Base-by-base conservation (phyloP, 208 protist genomes). In the Trypanosoma platydactyli region DNA sequence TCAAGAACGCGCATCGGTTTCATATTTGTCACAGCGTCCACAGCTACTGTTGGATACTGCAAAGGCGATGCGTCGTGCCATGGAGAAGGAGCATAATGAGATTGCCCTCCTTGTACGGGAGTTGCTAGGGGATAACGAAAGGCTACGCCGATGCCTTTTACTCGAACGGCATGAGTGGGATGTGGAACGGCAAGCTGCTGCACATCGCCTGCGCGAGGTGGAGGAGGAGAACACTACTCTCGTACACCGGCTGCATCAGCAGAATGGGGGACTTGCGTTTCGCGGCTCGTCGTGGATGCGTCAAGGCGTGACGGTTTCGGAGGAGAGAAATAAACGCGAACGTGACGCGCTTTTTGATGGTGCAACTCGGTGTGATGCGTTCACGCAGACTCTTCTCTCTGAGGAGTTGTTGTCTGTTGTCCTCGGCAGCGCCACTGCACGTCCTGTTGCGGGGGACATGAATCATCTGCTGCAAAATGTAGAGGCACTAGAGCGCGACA, bases 371-470 rank as follows among this genome's bases (percentile, higher is more conserved):
- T 38, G 33, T 25, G 79, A 88, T 5, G 64, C 25, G 5, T 64
- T 18, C 13, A 78, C 71, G 59, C 79, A 89, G 61, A 85, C 79
- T 22, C 22, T 55, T 1, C 50, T 79, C 0, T 81, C 74, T 4
- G 46, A 76, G 20, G 77, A 89, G 51, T 73, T 71, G 51, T 73
- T 71, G 1, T 3, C 7, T 29, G 24, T 67, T n/a, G 18, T 56
- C 16, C 7, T 20, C 16, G 16, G n/a, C 13, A 24, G 40, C 22
- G 25, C 15, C 18, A 33, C 7, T 22, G 11, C 16, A 1, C 27
- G 38, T 13, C n/a, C 9, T 25, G 55, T 60, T 45, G n/a, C 55
- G n/a, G n/a, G 3, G 9, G 45, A 65, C 57, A 53, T 84, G 5
- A 75, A 81, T 40, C 38, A 78, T 24, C 61, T 86, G 35, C 45